A percentile compares a stretch with the other conserved stretches of the same genome.
Evolutionary conservation across 169 alveolate genomes (phyloP).

Genomic region (Plasmodium vinckei): DNA sequence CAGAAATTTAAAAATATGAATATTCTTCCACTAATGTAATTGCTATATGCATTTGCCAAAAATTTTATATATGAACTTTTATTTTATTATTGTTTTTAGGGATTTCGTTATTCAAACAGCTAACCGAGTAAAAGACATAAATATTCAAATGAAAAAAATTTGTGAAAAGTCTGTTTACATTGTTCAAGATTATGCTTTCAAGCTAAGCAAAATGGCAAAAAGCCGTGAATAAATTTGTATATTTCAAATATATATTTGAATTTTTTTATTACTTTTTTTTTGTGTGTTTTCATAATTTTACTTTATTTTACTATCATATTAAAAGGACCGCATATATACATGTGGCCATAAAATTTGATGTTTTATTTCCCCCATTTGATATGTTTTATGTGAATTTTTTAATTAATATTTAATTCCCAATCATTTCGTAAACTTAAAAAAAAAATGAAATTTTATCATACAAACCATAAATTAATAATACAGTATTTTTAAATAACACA

Average conservation of each 20-base stretch:
- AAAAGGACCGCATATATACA: background rate
- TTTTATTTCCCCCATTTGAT: background rate
- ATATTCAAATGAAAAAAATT: slow-evolving; percentile 65
- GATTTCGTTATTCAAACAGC: slow-evolving; percentile 62
- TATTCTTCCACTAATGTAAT: too few relatives aligned
- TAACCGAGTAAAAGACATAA: slow-evolving; percentile 66
- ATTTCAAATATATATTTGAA: background rate
- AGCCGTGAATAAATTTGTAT: slow-evolving; percentile 5
- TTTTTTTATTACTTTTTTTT: background rate
- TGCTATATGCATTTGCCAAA: background rate
- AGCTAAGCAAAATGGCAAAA: slow-evolving; percentile 51
- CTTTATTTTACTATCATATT: background rate
- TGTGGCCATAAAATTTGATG: background rate
- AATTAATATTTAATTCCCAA: too few relatives aligned
- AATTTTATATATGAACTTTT: background rate
- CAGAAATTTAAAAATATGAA: too few relatives aligned
- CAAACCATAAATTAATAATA: too few relatives aligned
- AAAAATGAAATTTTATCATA: too few relatives aligned
- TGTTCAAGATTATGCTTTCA: slow-evolving; percentile 45
- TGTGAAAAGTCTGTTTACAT: slow-evolving; percentile 62
- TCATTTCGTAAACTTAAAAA: too few relatives aligned
- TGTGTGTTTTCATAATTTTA: background rate
- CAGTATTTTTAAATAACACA: too few relatives aligned
- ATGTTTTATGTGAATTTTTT: background rate
- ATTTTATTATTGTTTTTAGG: slow-evolving; percentile 35